A percentile compares a stretch with the other conserved stretches of the same genome.
phyloP scores from a whole-genome alignment of 2,329 filamentous ascomycete genomes.

The Graphiopsis chlorocephala region DNA sequence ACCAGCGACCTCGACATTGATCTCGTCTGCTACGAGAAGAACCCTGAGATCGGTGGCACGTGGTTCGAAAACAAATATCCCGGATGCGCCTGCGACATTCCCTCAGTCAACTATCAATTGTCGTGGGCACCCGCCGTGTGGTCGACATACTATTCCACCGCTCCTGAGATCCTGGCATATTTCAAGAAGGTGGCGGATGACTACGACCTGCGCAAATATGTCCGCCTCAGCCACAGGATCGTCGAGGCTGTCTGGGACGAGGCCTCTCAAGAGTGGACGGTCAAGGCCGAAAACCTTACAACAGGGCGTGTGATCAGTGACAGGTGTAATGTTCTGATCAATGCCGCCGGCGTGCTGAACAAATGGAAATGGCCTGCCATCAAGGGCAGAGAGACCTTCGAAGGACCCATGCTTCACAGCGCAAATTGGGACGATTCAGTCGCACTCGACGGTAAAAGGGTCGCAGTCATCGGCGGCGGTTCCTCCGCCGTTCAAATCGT shows the following conservation, averaged over 20 bases:
- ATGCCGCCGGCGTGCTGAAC: constrained; percentile 20
- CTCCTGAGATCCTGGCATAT: constrained; percentile 36
- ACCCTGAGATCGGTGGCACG: constrained; percentile 47
- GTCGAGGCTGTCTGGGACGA: constrained; percentile 45
- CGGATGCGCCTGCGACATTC: neutral
- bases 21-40: constrained; percentile 42
- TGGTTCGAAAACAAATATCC: neutral
- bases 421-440: too few species aligned
- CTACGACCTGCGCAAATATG: constrained; percentile 17
- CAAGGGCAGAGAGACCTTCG: constrained; percentile 30
- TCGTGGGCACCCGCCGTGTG: too few species aligned
- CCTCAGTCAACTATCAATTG: too few species aligned
- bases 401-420: constrained; percentile 31
- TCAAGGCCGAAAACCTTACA: too few species aligned
- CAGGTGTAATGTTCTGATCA: constrained; percentile 37
- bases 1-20: neutral
- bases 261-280: too few species aligned
- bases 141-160: constrained; percentile 37
- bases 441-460: constrained; percentile 13
- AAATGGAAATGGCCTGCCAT: constrained; percentile 34
- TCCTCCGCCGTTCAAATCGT: constrained; percentile 22
- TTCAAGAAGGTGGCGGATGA: constrained; percentile 17
- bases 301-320: constrained; percentile 37
- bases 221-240: constrained; percentile 46
- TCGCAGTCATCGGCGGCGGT: constrained; percentile 17